These are phyloP conservation scores for Vicia faba DNA, from an alignment of 306 rosid species.

Conservation along the genomic window DNA sequence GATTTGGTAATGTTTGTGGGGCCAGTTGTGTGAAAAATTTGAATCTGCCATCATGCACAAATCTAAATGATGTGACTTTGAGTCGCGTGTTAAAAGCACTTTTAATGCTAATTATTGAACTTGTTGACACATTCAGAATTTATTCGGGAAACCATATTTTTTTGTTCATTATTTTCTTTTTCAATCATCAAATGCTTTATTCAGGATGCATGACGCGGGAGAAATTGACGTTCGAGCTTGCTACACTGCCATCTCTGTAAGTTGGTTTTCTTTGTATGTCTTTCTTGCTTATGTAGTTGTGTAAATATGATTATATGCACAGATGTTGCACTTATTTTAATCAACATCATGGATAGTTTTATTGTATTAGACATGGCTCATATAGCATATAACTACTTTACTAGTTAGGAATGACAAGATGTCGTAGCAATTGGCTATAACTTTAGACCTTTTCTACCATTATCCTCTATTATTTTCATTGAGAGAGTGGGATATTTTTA, in stretches of 20 bases:
- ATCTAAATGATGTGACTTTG: slow-evolving; percentile 24
- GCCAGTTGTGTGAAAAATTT: slow-evolving; percentile 27
- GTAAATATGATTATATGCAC: slow-evolving; percentile 3
- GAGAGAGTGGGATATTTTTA: slow-evolving; percentile 23
- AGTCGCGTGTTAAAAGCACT: slow-evolving; percentile 21
- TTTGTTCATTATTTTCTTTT: slow-evolving; percentile 15
- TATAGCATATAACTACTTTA: slow-evolving; percentile 13
- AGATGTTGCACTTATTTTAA: slow-evolving; percentile 26
- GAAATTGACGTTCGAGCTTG: slow-evolving; percentile 93
- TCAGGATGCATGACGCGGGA: slow-evolving; percentile 89
- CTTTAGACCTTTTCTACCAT: slow-evolving; percentile 17
- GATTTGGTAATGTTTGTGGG: slow-evolving; percentile 27
- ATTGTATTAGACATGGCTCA: slow-evolving; percentile 1
- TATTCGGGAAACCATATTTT: slow-evolving; percentile 16
- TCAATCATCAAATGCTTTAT: slow-evolving; percentile 23
- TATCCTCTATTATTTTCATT: slow-evolving; percentile 24
- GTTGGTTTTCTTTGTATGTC: slow-evolving; percentile 39
- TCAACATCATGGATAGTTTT: slow-evolving; percentile 16
- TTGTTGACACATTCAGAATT: slow-evolving; percentile 22
- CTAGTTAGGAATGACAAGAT: slow-evolving; percentile 6
- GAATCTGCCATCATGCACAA: neutral
- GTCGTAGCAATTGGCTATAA: slow-evolving; percentile 1
- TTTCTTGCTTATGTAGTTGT: slow-evolving; percentile 16
- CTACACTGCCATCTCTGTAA: slow-evolving; percentile 96
- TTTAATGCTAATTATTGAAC: slow-evolving; percentile 8